Percentiles rank a stretch among this genome's conserved stretches.
Conservation (phyloP, 805 yeast genomes). For the Wickerhamomyces chaumierensis region DNA sequence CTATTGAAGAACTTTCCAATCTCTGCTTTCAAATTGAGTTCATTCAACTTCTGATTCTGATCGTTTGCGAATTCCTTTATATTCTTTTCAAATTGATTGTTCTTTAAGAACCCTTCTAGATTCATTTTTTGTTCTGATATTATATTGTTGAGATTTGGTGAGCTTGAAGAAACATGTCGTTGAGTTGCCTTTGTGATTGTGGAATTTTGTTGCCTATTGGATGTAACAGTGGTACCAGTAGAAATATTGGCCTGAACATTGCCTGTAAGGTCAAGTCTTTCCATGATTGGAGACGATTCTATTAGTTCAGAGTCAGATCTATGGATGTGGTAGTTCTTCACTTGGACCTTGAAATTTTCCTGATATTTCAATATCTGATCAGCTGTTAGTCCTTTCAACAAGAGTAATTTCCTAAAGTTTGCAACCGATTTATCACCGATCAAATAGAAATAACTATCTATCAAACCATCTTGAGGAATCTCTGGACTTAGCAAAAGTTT, state of each 20-base stretch:
- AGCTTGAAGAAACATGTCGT: too few relatives aligned
- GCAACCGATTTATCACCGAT: constrained; percentile 51
- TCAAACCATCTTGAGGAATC: constrained; percentile 54
- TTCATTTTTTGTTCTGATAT: constrained; percentile 16
- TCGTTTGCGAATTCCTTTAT: constrained; percentile 29
- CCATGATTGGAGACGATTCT: constrained; percentile 18
- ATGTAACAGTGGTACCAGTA: too few relatives aligned
- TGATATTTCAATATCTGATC: constrained; percentile 13
- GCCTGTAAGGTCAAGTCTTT: constrained; percentile 9
- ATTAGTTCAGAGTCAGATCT: constrained; percentile 9
- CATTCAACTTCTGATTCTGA: constrained; percentile 52
- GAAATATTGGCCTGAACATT: too few relatives aligned
- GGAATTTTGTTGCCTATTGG: too few relatives aligned
- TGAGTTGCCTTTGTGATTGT: constrained; percentile 2
- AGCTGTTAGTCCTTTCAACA: constrained; percentile 42
- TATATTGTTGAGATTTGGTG: constrained; percentile 10
- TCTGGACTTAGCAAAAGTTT: constrained; percentile 54
- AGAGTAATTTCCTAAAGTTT: constrained; percentile 57
- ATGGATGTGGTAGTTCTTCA: constrained; percentile 10
- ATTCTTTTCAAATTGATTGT: constrained; percentile 22
- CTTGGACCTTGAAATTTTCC: constrained; percentile 17
- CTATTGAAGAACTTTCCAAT: constrained; percentile 49
- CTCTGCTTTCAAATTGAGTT: constrained; percentile 33
- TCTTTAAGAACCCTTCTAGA: constrained; percentile 17
- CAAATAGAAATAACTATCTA: constrained; percentile 52